Percentiles rank a stretch among this genome's conserved stretches.
Conservation (phyloP, 2,329 filamentous ascomycete species). For the Ophiocordyceps sinensis region DNA sequence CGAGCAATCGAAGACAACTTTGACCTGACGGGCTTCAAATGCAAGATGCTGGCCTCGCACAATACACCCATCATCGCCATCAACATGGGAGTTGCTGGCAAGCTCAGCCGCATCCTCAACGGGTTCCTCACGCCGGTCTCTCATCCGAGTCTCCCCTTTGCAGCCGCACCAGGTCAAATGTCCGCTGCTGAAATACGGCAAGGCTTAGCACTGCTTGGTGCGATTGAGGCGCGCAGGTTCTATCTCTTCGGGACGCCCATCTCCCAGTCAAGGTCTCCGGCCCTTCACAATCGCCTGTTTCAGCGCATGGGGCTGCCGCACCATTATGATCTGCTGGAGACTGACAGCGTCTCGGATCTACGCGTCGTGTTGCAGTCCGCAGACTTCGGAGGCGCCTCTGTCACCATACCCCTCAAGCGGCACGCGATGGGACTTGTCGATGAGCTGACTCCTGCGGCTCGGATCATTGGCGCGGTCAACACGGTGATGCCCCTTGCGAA, state of each 20-base stretch:
- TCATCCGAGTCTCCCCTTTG: constrained; percentile 77
- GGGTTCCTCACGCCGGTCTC: constrained; percentile 89
- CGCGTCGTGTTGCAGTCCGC: constrained; percentile 49
- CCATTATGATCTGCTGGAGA: constrained; percentile 64
- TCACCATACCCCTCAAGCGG: constrained; percentile 90
- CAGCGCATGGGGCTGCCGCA: constrained; percentile 65
- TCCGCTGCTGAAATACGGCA: constrained; percentile 78
- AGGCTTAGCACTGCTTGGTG: constrained; percentile 63
- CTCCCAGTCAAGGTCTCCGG: constrained; percentile 66
- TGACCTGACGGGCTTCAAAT: constrained; percentile 67
- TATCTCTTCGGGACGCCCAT: constrained; percentile 84
- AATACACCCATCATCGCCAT: constrained; percentile 80
- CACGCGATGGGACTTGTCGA: constrained; percentile 75
- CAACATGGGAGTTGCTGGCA: constrained; percentile 84
- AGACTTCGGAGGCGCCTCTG: constrained; percentile 82
- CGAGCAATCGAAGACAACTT: constrained; percentile 72
- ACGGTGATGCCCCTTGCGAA: constrained; percentile 57
- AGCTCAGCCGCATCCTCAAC: constrained; percentile 82
- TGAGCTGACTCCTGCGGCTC: constrained; percentile 63
- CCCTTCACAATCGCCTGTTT: constrained; percentile 82
- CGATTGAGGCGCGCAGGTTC: constrained; percentile 62
- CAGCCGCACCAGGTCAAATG: constrained; percentile 86
- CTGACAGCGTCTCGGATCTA: constrained; percentile 47
- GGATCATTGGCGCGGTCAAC: constrained; percentile 82
- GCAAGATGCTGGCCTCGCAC: constrained; percentile 57